Conservation (phyloP, 257 asterid species). For the Paraleonurus japonicus region DNA sequence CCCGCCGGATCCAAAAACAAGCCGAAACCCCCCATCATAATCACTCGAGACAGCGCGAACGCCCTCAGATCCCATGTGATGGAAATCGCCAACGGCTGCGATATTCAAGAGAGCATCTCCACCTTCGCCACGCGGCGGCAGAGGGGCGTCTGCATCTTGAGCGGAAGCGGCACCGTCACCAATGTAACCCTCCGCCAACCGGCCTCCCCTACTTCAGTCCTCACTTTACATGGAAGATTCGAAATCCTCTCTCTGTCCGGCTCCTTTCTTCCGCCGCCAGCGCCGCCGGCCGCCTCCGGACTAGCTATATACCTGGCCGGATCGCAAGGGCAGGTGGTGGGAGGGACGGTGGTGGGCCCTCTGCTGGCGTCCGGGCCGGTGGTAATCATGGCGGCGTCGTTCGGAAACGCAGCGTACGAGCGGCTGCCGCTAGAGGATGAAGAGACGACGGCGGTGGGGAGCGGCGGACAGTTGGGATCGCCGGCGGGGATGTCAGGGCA, state of each 20-base stretch:
- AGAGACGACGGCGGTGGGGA: conserved; percentile 14
- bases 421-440: conserved; percentile 52
- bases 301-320: conserved; percentile 51
- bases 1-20: conserved; percentile 57
- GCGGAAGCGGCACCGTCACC: conserved; percentile 50
- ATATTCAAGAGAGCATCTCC: conserved; percentile 43
- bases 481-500: conserved; percentile 32
- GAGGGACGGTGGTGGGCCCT: conserved; percentile 48
- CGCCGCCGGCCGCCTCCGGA: conserved; percentile 45
- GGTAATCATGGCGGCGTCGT: conserved; percentile 54
- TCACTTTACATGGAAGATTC: conserved; percentile 48
- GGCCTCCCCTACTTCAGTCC: conserved; percentile 40
- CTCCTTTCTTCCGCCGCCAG: conserved; percentile 51
- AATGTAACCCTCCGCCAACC: conserved; percentile 53
- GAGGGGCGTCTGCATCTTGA: conserved; percentile 51
- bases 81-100: conserved; percentile 51
- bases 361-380: conserved; percentile 53
- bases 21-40: conserved; percentile 55
- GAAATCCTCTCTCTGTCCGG: conserved; percentile 61
- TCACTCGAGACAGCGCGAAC: conserved; percentile 58
- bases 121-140: conserved; percentile 52
- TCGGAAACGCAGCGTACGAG: conserved; percentile 56
- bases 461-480: conserved; percentile 37
- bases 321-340: conserved; percentile 54
- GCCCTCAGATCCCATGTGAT: conserved; percentile 53